These are phyloP conservation scores for Candida multigemmis DNA, from an alignment of 805 yeast species.

Conservation along the genomic window DNA sequence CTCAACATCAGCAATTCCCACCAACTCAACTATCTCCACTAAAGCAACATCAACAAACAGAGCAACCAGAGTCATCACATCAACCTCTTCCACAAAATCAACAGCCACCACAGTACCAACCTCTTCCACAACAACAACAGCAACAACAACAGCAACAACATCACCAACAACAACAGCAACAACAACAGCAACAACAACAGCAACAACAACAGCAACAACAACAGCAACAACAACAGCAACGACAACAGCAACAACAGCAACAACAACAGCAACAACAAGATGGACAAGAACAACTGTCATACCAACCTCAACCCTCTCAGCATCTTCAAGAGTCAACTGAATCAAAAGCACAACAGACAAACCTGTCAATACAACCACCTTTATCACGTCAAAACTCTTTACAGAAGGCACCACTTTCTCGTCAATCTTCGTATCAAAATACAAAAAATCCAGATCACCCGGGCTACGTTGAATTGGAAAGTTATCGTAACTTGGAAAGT, in stretches of 20 bases:
- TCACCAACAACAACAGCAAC: not conserved
- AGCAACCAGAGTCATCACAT: slow-evolving; percentile 1
- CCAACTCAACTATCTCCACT: slow-evolving; percentile 2
- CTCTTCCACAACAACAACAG: slow-evolving; percentile 1
- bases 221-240: slow-evolving; percentile 2
- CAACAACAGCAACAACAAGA: slow-evolving; percentile 2
- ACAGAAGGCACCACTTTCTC: slow-evolving; percentile 3
- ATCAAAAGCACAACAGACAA: too few species aligned
- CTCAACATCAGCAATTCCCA: slow-evolving; percentile 2
- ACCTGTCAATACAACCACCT: not conserved
- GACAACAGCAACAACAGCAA: slow-evolving; percentile 1
- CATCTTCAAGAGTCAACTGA: too few species aligned
- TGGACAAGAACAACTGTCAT: slow-evolving; percentile 1
- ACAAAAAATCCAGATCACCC: too few species aligned
- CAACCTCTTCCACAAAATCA: not conserved
- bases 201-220: slow-evolving; percentile 1
- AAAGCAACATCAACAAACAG: slow-evolving; percentile 1
- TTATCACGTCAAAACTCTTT: too few species aligned
- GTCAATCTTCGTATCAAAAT: too few species aligned
- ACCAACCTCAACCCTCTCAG: too few species aligned
- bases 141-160: slow-evolving; percentile 2
- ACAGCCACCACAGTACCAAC: slow-evolving; percentile 3
- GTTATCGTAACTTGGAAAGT: too few species aligned
- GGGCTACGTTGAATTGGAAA: too few species aligned
- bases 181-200: slow-evolving; percentile 1